These are phyloP conservation scores for Boletus vinaceobasis DNA, from an alignment of 768 basidiomycete genomes.

Conservation along the genomic window DNA sequence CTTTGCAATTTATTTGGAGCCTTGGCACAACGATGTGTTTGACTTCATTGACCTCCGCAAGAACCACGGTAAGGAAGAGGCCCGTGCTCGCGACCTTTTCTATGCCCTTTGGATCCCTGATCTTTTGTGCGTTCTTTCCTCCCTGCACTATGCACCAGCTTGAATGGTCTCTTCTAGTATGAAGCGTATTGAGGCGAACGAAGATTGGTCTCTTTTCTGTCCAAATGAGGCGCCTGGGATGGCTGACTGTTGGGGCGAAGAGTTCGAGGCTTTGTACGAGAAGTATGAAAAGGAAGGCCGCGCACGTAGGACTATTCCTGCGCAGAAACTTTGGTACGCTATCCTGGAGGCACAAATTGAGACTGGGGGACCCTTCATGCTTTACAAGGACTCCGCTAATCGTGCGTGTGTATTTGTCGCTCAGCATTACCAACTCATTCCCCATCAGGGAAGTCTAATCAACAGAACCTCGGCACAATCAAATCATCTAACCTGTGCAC, in stretches of 20 bases:
- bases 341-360: slow-evolving; percentile 96
- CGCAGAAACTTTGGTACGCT: slow-evolving; percentile 98
- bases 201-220: slow-evolving; percentile 95
- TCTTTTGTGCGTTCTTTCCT: slow-evolving; percentile 66
- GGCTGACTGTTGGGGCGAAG: slow-evolving; percentile 82
- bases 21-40: slow-evolving; percentile 97
- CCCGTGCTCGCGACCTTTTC: slow-evolving; percentile 93
- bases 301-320: slow-evolving; percentile 77
- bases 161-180: slow-evolving; percentile 51
- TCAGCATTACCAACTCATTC: not conserved
- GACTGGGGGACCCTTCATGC: slow-evolving; percentile 98
- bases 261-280: slow-evolving; percentile 84
- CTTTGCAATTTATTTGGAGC: slow-evolving; percentile 97
- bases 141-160: not conserved
- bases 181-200: slow-evolving; percentile 90
- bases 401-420: slow-evolving; percentile 43
- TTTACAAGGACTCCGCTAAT: slow-evolving; percentile 96
- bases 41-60: slow-evolving; percentile 97
- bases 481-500: slow-evolving; percentile 99
- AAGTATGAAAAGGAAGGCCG: slow-evolving; percentile 90
- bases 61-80: slow-evolving; percentile 99
- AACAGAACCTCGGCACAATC: slow-evolving; percentile 97
- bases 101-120: slow-evolving; percentile 98
- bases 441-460: slow-evolving; percentile 88
- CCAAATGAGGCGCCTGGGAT: slow-evolving; percentile 93